Base-by-base conservation (phyloP, 129 eudicot species). In the Logfia minima region DNA sequence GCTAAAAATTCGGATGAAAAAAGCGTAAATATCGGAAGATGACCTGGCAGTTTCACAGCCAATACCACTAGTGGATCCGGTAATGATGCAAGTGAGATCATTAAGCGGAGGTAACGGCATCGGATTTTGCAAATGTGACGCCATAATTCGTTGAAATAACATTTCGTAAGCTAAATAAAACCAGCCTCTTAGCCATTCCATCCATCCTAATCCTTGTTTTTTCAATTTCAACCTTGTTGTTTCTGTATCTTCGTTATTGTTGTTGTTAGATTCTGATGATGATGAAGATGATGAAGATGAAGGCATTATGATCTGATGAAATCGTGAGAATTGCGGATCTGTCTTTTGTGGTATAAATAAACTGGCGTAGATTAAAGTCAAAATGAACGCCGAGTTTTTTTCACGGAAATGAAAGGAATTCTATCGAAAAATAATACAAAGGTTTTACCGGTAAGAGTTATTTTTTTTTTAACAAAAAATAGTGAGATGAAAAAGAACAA, bases 11-110 rank as follows among this genome's bases (percentile, higher is more conserved):
- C 35, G 68, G 71, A 71, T 2, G 28, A 58, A 28, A 71, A 1
- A 4, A 55, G 53, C 3, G 59, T 34, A 58, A 24, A 0, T 26
- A 32, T 9, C 6, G 19, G 21, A 41, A 0, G 22, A 21, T 19
- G n/a, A 89, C 92, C 98, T 86, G 81, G 97, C 97, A 26, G 91
- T 91, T 89, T 93, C 91, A 56, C 87, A 88, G 70, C 98, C 98
- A 69, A 92, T 89, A 18, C 97, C 97, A 52, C 92, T 89, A 67
- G 97, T 92, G 80, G 96, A 89, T 70, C 97, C 97, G 63, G 97
- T 92, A 83, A 92, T 85, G 53, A 92, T 64, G 84, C 87, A 92
- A 31, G 97, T 89, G 81, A 87, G 76, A 32, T 92, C 90, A 61
- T 84, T 75, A 60, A 92, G 78, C 13, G 92, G 96, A 70, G 92